Evolutionary conservation across 139 green algal species (phyloP), one percentile per base, ranked within the genome.

Genomic region (Trebouxia sp.): DNA sequence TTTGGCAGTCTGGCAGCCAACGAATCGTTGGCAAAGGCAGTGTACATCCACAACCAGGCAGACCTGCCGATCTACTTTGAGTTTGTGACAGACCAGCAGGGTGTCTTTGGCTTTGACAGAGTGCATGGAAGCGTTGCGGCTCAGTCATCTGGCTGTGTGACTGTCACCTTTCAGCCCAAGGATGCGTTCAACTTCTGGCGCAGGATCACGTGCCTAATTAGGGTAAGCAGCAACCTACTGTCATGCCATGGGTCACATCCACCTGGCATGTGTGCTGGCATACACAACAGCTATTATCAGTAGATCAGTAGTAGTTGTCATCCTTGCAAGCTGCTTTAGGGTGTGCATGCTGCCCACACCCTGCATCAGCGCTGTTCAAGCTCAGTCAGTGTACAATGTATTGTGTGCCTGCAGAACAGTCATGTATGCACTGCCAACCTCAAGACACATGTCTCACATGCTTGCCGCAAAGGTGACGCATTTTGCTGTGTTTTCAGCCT

Each of bases 31-130:
- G 85, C 82, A 4, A 84, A 85, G 47, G 84, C 91, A 65, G 65
- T 94, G 38, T 90, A 92, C 81, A 84, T 94, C 66, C 75, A 91
- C 26, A 94, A 94, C 79, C 38, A 84, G 45, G 87, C 79, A 6
- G 79, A 91, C 32, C 74, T 92, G 28, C 75, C 83, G 0, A 80
- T 79, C 14, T 65, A 89, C 78, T 93, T 90, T 75, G 86, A 90
- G 72, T 56, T 87, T 10, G 84, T 90, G 26, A 58, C 78, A 17
- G 80, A 85, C 65, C n/a, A 48, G 12, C 41, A 75, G 0, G 87
- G 88, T 9, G 82, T 87, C 5, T 95, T 95, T 58, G 48, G 22
- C 11, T 75, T 93, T 56, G 86, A 82, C 79, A 78, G 58, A 28
- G 69, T 87, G 24, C 76, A 79, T 0, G 87, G 88, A 28, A 75